A percentile compares a stretch with the other conserved stretches of the same genome.
These are phyloP conservation scores for Dicorynia guianensis DNA, from an alignment of 306 rosid species.

Conservation along the genomic window DNA sequence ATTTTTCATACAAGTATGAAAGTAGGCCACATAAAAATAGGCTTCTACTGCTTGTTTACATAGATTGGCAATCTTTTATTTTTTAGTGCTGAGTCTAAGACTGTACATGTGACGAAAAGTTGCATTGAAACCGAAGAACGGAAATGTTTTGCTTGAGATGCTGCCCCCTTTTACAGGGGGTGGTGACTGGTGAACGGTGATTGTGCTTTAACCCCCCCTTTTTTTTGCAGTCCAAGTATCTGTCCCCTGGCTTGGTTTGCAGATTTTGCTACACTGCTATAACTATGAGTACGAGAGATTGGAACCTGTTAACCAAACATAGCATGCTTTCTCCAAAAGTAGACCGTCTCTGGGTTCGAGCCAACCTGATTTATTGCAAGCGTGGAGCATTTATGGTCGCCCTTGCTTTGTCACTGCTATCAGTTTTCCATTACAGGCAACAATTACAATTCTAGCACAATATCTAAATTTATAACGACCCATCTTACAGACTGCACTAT, in stretches of 20 bases:
- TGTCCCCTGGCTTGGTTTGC: conserved; percentile 31
- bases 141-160: conserved; percentile 40
- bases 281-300: conserved; percentile 31
- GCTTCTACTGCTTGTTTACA: background rate
- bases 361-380: conserved; percentile 48
- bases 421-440: conserved; percentile 53
- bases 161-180: conserved; percentile 33
- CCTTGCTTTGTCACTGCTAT: conserved; percentile 36
- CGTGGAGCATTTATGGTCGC: conserved; percentile 45
- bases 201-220: conserved; percentile 38
- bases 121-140: conserved; percentile 24
- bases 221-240: conserved; percentile 36
- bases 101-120: conserved; percentile 42
- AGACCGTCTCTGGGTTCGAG: conserved; percentile 44
- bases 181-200: conserved; percentile 40
- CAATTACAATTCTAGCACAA: conserved; percentile 52
- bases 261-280: conserved; percentile 44
- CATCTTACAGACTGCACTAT: background rate
- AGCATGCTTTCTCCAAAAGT: conserved; percentile 43
- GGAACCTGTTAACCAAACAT: conserved; percentile 37
- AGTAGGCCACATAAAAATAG: background rate
- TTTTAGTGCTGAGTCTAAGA: conserved; percentile 11
- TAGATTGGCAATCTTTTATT: background rate
- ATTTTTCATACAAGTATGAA: too few species aligned
- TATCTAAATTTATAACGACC: conserved; percentile 34